Base-by-base conservation (phyloP, 2,329 filamentous ascomycete species). In the Cercospora zeae-maydis region DNA sequence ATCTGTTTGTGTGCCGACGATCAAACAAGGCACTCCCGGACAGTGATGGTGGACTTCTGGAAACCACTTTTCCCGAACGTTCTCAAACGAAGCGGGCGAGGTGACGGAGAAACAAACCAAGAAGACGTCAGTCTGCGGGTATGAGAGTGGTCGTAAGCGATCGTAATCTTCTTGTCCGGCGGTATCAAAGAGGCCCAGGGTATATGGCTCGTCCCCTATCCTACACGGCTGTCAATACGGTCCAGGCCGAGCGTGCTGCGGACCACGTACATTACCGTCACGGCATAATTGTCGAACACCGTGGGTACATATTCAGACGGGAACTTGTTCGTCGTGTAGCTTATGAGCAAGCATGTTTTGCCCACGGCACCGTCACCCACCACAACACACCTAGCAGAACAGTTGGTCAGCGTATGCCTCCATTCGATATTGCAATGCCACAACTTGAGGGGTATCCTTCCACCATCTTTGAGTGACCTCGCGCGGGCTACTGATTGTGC, bases 151-250 rank as follows among this genome's bases (percentile, higher is more conserved):
- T 75, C 95, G 91, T 68, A 99, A 87, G 73, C 95, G 90, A 79
- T 99, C 95, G 81, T 98, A 98, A 88, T 99, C 93, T 84, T 99
- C 95, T 82, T 99, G 95, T 78, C 95, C 95, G 66, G 95, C 95
- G 37, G 95, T 99, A 88, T 99, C 95, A 76, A 98, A 99, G 30
- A 99, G 85, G 63, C 95, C 95, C 53, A 99, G 85, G 14, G 95
- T 99, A 78, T 98, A 98, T 63, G 95, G 95, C 80, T 99, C 95
- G 78, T 98, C 95, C 69, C 95, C 95, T 77, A 99, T 98, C 95
- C 95, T 99, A 75, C 59, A 63, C 42, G 68, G 56, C 64, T 49
- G 61, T 71, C 58, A 66, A 63, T 31, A 42, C 27, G 52, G 34
- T 33, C 2, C 33, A 39, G 11, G 24, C 19, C 4, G 21, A 10